A percentile compares a stretch with the other conserved stretches of the same genome.
phyloP scores from a whole-genome alignment of 2,329 filamentous ascomycete species.

The Colletotrichum endophyticum region DNA sequence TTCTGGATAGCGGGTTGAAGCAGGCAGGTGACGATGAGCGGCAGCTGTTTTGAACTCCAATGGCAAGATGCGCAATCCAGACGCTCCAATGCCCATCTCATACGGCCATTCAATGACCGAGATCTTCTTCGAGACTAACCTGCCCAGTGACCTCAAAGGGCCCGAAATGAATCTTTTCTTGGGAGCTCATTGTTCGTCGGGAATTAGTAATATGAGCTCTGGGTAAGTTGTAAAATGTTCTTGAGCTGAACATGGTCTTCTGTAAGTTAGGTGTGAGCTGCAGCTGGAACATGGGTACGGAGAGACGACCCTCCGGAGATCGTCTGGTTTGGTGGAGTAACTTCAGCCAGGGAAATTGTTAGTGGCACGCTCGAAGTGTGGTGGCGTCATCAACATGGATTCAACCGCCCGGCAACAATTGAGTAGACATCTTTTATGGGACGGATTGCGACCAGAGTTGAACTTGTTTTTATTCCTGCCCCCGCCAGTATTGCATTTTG shows the following conservation, averaged over 20 bases:
- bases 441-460: neutral
- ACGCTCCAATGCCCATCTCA: neutral
- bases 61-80: neutral
- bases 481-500: neutral
- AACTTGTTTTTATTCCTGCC: neutral
- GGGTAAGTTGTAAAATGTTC: neutral
- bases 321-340: neutral
- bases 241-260: neutral
- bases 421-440: neutral
- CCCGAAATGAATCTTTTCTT: conserved; percentile 68
- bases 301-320: neutral
- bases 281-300: neutral
- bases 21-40: neutral
- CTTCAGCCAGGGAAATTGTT: conserved; percentile 5
- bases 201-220: neutral
- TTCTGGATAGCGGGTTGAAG: accelerated
- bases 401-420: neutral
- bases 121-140: conserved; percentile 45
- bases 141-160: conserved; percentile 78
- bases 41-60: neutral
- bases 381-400: conserved; percentile 18
- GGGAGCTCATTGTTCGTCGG: conserved; percentile 28
- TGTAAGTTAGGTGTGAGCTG: neutral
- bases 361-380: neutral
- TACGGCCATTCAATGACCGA: neutral